Conservation (phyloP, 78 protist genomes). For the Chrysochromulina tobinii region DNA sequence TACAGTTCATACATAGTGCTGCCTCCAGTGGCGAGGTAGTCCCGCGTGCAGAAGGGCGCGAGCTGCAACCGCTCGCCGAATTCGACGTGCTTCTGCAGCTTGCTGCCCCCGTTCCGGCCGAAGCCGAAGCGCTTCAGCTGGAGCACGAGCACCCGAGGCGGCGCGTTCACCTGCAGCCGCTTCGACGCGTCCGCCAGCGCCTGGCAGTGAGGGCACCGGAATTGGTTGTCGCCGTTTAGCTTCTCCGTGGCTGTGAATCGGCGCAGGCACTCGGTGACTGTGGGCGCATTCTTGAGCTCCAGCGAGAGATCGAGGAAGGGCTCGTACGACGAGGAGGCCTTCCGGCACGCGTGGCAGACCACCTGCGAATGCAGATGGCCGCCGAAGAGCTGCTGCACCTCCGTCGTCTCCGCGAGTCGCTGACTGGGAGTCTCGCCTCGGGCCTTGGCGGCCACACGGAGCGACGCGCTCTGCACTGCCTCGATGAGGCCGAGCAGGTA, state of each 20-base stretch:
- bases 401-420: constrained; percentile 61
- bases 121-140: constrained; percentile 75
- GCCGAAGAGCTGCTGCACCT: constrained; percentile 76
- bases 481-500: constrained; percentile 12
- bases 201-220: constrained; percentile 59
- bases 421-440: not conserved
- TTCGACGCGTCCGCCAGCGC: constrained; percentile 26
- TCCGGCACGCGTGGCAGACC: constrained; percentile 59
- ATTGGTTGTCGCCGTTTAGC: constrained; percentile 81
- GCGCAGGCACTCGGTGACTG: not conserved
- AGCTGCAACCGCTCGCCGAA: constrained; percentile 8
- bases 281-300: constrained; percentile 42
- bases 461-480: constrained; percentile 12
- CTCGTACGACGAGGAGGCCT: constrained; percentile 83
- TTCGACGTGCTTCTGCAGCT: constrained; percentile 30
- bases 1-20: constrained; percentile 60
- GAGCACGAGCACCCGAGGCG: constrained; percentile 62
- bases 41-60: not conserved
- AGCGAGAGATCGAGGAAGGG: constrained; percentile 79
- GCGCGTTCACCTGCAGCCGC: constrained; percentile 14
- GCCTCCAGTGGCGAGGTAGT: not conserved
- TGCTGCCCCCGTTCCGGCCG: constrained; percentile 5
- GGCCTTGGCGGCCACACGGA: not conserved
- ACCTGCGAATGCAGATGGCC: constrained; percentile 79
- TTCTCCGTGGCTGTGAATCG: constrained; percentile 67